A percentile compares a stretch with the other conserved stretches of the same genome.
These are phyloP conservation scores for Leishmania aethiopica DNA, from an alignment of 208 protist species.

Conservation along the genomic window DNA sequence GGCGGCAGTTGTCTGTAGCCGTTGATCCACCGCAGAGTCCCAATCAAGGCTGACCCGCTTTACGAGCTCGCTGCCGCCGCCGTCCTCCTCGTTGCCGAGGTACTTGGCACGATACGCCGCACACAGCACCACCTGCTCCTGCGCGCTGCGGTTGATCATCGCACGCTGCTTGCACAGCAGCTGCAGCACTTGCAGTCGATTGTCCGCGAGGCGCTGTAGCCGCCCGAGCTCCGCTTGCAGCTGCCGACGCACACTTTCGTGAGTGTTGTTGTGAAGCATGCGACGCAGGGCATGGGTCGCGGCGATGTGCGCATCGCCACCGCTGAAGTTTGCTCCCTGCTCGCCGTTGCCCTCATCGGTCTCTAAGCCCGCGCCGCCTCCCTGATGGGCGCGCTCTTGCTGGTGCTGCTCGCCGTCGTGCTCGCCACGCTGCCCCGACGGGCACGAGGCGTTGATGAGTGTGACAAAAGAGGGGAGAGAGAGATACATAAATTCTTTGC, in stretches of 20 bases:
- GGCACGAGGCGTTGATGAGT: not conserved
- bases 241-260: conserved; percentile 49
- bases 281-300: conserved; percentile 11
- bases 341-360: not conserved
- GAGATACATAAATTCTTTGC: conserved; percentile 3
- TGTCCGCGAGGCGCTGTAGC: conserved; percentile 45
- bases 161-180: conserved; percentile 66
- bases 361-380: not conserved
- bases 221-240: conserved; percentile 50
- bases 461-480: conserved; percentile 5
- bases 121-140: conserved; percentile 47
- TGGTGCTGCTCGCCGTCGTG: conserved; percentile 2
- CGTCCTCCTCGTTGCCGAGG: conserved; percentile 3
- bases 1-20: not conserved
- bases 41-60: not conserved
- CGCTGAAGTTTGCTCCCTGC: not conserved
- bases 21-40: not conserved
- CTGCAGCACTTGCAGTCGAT: conserved; percentile 51
- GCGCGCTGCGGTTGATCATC: conserved; percentile 36
- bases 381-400: not conserved
- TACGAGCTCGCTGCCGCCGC: not conserved
- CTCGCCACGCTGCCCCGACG: not conserved
- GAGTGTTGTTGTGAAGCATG: conserved; percentile 38
- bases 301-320: not conserved
- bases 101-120: conserved; percentile 43